Base-by-base conservation (phyloP, 1,284 basidiomycete genomes). In the Grifola frondosa region DNA sequence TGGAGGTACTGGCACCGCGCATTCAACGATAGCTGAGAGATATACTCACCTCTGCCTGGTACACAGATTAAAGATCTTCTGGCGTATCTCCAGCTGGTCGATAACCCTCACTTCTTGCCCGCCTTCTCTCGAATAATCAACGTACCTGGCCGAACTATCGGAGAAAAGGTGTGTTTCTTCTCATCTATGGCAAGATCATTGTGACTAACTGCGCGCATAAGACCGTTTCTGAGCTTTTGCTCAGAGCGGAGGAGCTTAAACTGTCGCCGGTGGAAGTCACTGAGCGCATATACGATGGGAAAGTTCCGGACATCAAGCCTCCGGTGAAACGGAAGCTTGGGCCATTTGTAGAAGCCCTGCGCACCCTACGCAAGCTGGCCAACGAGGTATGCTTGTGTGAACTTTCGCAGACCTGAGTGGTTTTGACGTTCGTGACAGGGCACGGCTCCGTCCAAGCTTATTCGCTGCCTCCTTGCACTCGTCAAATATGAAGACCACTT, bases 1-100 rank as follows among this genome's bases (percentile, higher is more conserved):
- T 79, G 52, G 89, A 91, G 71, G 82, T 81, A 25, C 8, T 30
- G 36, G 60, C 34, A 13, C 10, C 36, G 9, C 17, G 33, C 9
- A 12, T 20, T 37, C 17, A 11, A 10, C 16, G 6, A 25, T 25
- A 11, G 6, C 25, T 25, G 30, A 6, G 10, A 30, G n/a, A 4
- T 8, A 22, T 7, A 15, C 9, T 12, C 12, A 11, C 19, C 21
- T 26, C 28, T 9, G 4, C 7, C n/a, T 11, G 8, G 1, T 22
- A n/a, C 16, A 3, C 29, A 84, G 77, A 78, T 97, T 60, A 94
- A 93, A 68, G 91, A 94, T 61, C 55, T 95, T 17, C 68, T 96
- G n/a, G 86, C 88, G 1, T 96, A 96, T 64, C 68, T 94, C 1
- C 91, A 92, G 59, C 71, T 96, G 2, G 74, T 87, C 2, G 91